Base-by-base conservation (phyloP, 2,329 filamentous ascomycete species). In the Ophiostoma populinum region DNA sequence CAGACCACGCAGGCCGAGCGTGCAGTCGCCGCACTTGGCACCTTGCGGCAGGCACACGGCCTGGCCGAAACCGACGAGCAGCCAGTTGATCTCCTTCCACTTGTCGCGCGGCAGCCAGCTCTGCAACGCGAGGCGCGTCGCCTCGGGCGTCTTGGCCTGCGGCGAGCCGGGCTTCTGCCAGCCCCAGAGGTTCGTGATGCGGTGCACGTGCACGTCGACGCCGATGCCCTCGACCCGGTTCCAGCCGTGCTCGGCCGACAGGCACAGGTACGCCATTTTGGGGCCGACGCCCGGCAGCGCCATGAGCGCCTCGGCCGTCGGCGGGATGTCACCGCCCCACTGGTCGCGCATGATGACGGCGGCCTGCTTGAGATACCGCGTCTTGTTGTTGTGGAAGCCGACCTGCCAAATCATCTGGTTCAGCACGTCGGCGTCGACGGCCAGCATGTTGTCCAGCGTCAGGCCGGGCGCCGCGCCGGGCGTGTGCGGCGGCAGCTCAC, bases 341-440 rank as follows among this genome's bases (percentile, higher is more conserved):
- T 71, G 54, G 48, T 87, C 77, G 30, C 72, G 67, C 18, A 92
- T 62, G 22, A 92, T 75, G 21, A 66, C 57, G 4, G 83, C 83
- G 1, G 79, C 64, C 38, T 73, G 64, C 53, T 90, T 83, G 50
- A 92, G 76, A 50, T 67, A 68, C 41, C 60, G 79, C 3, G 85
- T 90, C 59, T 94, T 94, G 56, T 85, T 86, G 50, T 92, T 93
- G 60, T 93, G 86, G 53, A 94, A 94, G 18, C 86, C 86, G 26
- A 93, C 85, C 45, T 79, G 75, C 52, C 70, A 67, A 43, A 93
- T 93, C 45, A 92, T 60, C 47, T 72, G 59, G 51, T 92, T 87
- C 35, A 74, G 61, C 11, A 60, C 53, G 2, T 60, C 59, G 2
- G 81, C 70, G 4, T 76, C 65, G 19, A 85, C 74, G 2, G 73